Base-by-base conservation (phyloP, 805 yeast species). In the Lipomyces anomalus region DNA sequence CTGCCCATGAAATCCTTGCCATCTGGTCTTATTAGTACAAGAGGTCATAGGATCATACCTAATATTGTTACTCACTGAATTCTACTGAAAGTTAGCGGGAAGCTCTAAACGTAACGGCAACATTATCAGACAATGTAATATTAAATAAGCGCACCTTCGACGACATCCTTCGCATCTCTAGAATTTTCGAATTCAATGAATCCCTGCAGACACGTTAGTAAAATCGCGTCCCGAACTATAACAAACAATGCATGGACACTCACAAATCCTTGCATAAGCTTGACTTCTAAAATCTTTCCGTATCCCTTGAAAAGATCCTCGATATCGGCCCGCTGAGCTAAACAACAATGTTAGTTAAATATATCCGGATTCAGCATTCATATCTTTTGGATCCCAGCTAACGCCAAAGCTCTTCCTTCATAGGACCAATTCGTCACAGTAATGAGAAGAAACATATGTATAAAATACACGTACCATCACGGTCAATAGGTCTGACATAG, bases 221-320 rank as follows among this genome's bases (percentile, higher is more conserved):
- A 20, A 16, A 3, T 21, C 6, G 11, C 22, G 4, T 22, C 22
- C n/a, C 6, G n/a, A 30, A 33, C 13, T 21, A 16, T 5, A 22
- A 3, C n/a, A 18, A 24, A 6, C 11, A 11, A 16, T 33, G 17
- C n/a, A n/a, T n/a, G 21, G 22, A 20, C 13, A 43, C 59, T 21
- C 35, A 56, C 60, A 50, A 60, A 63, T 36, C 66, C 65, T 28
- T 61, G 61, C 67, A 79, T 78, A 24, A 80, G 67, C 53, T 75
- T 76, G 28, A 79, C 75, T 47, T 79, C 78, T 17, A 72, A 69
- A 20, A 80, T 69, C 35, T 66, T 67, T 16, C 86, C 85, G 59
- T 66, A 75, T 48, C 63, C 58, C 38, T 62, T 57, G 59, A 79
- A 79, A 38, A 76, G 61, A 18, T 70, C 67, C 46, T 65, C 61